phyloP scores from a whole-genome alignment of 106 monocot genomes.

The Amphibolis antarctica region DNA sequence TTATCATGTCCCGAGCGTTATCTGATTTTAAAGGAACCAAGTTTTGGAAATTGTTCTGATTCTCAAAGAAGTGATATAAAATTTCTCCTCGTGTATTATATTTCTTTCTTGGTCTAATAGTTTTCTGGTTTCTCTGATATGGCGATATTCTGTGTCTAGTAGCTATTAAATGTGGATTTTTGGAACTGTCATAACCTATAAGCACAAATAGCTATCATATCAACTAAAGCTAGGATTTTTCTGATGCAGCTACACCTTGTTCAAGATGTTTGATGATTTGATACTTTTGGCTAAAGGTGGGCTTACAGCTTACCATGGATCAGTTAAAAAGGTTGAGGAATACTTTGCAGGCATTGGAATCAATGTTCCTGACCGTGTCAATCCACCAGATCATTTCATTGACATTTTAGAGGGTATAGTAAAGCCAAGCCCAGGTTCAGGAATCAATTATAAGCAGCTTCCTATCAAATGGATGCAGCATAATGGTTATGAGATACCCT shows the following conservation, averaged over 20 bases:
- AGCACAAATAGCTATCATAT: too few species aligned
- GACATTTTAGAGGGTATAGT: conserved; percentile 90
- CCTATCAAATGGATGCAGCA: conserved; percentile 77
- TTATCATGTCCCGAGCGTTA: too few species aligned
- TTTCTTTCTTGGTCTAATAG: too few species aligned
- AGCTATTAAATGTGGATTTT: too few species aligned
- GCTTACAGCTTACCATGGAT: conserved; percentile 74
- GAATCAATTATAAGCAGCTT: conserved; percentile 48
- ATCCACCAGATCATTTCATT: conserved; percentile 90
- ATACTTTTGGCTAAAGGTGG: conserved; percentile 96
- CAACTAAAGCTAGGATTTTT: background rate
- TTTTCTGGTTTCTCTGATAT: too few species aligned
- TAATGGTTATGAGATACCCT: conserved; percentile 68
- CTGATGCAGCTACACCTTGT: conserved; percentile 69
- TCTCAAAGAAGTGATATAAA: too few species aligned
- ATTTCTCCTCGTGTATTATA: too few species aligned
- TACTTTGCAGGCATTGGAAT: conserved; percentile 84
- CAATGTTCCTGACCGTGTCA: conserved; percentile 88
- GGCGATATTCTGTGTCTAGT: too few species aligned
- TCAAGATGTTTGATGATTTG: conserved; percentile 95
- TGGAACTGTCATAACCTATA: too few species aligned
- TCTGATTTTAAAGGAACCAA: too few species aligned
- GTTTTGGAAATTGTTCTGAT: too few species aligned
- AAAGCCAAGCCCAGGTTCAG: conserved; percentile 53
- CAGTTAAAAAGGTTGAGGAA: conserved; percentile 83